Percentiles rank a stretch among this genome's conserved stretches.
Conservation (phyloP, 305 asterid species). For the Andrographis paniculata region DNA sequence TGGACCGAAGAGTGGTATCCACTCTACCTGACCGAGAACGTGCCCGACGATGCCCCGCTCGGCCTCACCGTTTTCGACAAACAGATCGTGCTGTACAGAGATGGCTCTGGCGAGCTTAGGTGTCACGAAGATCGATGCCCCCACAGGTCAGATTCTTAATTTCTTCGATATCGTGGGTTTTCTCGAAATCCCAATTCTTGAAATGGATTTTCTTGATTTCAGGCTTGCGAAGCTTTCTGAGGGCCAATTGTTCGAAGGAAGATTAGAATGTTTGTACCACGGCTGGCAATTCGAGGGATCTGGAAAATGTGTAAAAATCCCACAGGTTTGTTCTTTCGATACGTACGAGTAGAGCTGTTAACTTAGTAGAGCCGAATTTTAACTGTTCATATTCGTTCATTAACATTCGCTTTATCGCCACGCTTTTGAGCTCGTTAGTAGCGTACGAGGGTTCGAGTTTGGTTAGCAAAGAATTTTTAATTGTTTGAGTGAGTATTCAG, state of each 20-base stretch:
- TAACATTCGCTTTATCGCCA: too few relatives aligned
- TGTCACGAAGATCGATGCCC: slow-evolving; percentile 88
- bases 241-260: slow-evolving; percentile 74
- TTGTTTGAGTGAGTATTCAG: too few relatives aligned
- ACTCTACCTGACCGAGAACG: slow-evolving; percentile 64
- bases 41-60: slow-evolving; percentile 88
- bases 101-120: slow-evolving; percentile 62
- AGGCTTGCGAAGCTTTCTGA: slow-evolving; percentile 93
- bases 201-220: too few relatives aligned
- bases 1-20: slow-evolving; percentile 98
- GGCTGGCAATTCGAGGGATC: slow-evolving; percentile 92
- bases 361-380: too few relatives aligned
- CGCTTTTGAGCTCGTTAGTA: too few relatives aligned
- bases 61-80: slow-evolving; percentile 89
- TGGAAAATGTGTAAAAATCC: slow-evolving; percentile 86
- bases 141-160: slow-evolving; percentile 47
- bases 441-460: too few relatives aligned
- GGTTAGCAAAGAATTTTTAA: too few relatives aligned
- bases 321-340: slow-evolving; percentile 62
- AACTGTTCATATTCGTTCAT: too few relatives aligned
- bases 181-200: too few relatives aligned
- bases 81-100: slow-evolving; percentile 69
- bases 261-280: slow-evolving; percentile 80
- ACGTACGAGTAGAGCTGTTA: too few relatives aligned
- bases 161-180: not conserved